A percentile compares a stretch with the other conserved stretches of the same genome.
Evolutionary conservation across 73 alveolate species (phyloP).

Genomic region (Stentor roeselii): DNA sequence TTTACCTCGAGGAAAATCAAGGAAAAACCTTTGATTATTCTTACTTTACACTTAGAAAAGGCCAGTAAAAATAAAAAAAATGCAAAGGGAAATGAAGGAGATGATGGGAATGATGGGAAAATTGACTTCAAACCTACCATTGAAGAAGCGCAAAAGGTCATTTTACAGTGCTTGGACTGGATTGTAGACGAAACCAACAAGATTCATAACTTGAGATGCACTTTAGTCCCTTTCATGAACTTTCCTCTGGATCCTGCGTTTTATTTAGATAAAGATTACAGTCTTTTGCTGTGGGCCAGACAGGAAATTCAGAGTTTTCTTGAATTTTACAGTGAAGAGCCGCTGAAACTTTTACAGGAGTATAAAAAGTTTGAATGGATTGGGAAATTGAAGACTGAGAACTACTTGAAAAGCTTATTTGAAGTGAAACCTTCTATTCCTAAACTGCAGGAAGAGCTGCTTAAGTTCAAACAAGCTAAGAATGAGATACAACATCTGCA

Average conservation of each 20-base stretch:
- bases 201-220: constrained; percentile 48
- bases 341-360: constrained; percentile 44
- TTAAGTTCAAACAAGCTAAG: constrained; percentile 1
- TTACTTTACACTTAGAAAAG: constrained; percentile 3
- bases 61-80: neutral
- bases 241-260: constrained; percentile 45
- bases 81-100: constrained; percentile 25
- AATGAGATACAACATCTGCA: neutral
- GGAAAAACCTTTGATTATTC: constrained; percentile 24
- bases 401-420: constrained; percentile 38
- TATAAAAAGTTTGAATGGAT: constrained; percentile 56
- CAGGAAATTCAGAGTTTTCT: constrained; percentile 35
- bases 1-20: neutral
- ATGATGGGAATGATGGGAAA: constrained; percentile 19
- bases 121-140: constrained; percentile 42
- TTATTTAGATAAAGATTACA: constrained; percentile 33
- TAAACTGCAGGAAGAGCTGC: constrained; percentile 32
- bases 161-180: constrained; percentile 35
- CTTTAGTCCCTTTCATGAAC: constrained; percentile 63
- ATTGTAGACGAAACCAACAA: constrained; percentile 45
- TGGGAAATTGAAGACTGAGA: constrained; percentile 43
- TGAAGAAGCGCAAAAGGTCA: constrained; percentile 33
- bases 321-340: constrained; percentile 46
- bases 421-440: constrained; percentile 42
- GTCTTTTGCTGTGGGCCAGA: constrained; percentile 39